These are phyloP conservation scores for Xylariaceae sp. DNA, from an alignment of 2,329 filamentous ascomycete species.

Conservation along the genomic window DNA sequence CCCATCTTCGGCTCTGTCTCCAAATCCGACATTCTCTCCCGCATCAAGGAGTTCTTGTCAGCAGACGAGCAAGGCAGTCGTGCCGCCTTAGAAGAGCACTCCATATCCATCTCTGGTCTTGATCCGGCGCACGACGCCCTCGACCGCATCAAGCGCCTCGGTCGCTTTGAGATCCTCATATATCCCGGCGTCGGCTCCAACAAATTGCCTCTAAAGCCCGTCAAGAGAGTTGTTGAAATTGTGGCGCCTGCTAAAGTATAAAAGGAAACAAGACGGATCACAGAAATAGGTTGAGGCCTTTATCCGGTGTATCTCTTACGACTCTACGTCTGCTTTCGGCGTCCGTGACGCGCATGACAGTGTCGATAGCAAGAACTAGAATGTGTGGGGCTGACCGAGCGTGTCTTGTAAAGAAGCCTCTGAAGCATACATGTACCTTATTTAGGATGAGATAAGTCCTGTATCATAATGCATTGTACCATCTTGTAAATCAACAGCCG, in stretches of 20 bases:
- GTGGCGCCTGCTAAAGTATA: constrained; percentile 28
- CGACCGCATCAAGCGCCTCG: constrained; percentile 40
- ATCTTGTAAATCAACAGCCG: too few relatives aligned
- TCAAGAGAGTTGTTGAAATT: constrained; percentile 31
- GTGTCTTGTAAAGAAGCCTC: too few relatives aligned
- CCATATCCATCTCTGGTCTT: constrained; percentile 33
- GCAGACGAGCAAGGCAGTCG: constrained; percentile 31
- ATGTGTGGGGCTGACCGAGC: too few relatives aligned
- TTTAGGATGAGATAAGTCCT: too few relatives aligned
- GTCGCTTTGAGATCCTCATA: constrained; percentile 38
- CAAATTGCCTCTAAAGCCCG: constrained; percentile 27
- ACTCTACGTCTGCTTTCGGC: too few relatives aligned
- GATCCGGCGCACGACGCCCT: constrained; percentile 23
- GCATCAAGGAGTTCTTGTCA: constrained; percentile 34
- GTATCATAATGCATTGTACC: too few relatives aligned
- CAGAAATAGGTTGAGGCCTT: too few relatives aligned
- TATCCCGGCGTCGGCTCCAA: constrained; percentile 18
- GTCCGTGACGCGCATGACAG: too few relatives aligned
- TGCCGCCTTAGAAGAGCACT: constrained; percentile 33
- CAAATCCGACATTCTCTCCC: constrained; percentile 32
- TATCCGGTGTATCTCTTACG: too few relatives aligned
- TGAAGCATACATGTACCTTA: too few relatives aligned
- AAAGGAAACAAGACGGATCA: neutral
- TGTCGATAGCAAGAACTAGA: too few relatives aligned
- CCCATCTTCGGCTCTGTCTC: constrained; percentile 44